Evolutionary conservation across 2,329 filamentous ascomycete genomes (phyloP).

Genomic region (Epichloe gansuensis): DNA sequence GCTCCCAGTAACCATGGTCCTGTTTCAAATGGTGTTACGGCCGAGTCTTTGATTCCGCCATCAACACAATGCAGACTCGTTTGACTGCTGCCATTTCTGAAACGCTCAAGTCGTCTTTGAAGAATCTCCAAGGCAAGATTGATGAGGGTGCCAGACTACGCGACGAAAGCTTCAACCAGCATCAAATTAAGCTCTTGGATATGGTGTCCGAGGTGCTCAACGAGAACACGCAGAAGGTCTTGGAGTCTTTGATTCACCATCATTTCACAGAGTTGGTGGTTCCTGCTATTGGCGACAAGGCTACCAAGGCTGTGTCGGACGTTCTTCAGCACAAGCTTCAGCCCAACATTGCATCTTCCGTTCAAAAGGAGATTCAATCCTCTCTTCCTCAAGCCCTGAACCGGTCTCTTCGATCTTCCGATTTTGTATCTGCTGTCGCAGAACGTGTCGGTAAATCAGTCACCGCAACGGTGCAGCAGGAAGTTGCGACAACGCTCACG

Average conservation of each 20-base stretch:
- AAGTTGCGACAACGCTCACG: constrained; percentile 49
- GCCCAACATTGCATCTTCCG: constrained; percentile 48
- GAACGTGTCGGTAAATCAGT: constrained; percentile 61
- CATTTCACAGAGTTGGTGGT: constrained; percentile 67
- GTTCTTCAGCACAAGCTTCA: constrained; percentile 59
- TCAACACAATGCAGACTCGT: constrained; percentile 39
- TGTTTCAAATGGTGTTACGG: constrained; percentile 21
- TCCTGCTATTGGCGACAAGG: constrained; percentile 58
- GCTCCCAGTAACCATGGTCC: constrained; percentile 17
- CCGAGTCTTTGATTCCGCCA: constrained; percentile 41
- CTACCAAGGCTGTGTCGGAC: constrained; percentile 56
- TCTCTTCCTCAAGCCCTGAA: constrained; percentile 51
- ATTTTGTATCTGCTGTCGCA: constrained; percentile 55
- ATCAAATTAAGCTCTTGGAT: constrained; percentile 42
- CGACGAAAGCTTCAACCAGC: constrained; percentile 39
- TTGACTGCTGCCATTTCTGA: constrained; percentile 37
- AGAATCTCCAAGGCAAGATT: constrained; percentile 49
- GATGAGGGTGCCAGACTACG: constrained; percentile 50
- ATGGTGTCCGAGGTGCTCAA: constrained; percentile 49
- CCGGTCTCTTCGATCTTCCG: constrained; percentile 52
- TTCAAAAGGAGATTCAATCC: constrained; percentile 64
- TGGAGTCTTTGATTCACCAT: constrained; percentile 62
- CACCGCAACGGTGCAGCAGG: constrained; percentile 54
- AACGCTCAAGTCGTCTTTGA: constrained; percentile 43
- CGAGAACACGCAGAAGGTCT: constrained; percentile 55